phyloP scores from a whole-genome alignment of 805 yeast genomes.

The Teunomyces stri region DNA sequence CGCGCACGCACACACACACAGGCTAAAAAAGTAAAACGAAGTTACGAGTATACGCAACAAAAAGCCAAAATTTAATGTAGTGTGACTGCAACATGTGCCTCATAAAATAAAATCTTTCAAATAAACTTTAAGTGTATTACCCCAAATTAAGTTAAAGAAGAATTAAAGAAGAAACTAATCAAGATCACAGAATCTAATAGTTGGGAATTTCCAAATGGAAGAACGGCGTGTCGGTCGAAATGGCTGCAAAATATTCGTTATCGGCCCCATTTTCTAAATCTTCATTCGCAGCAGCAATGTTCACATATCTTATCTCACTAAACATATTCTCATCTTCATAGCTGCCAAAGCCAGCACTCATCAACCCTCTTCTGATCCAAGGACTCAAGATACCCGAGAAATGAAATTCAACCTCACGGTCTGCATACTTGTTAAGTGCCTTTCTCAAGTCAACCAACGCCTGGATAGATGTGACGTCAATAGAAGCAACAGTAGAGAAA shows the following conservation, averaged over 20 bases:
- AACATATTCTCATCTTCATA: slow-evolving; percentile 40
- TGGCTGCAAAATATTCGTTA: slow-evolving; percentile 48
- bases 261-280: slow-evolving; percentile 32
- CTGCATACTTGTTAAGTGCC: slow-evolving; percentile 70
- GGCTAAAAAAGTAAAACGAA: not conserved
- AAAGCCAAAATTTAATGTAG: too few species aligned
- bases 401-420: slow-evolving; percentile 84
- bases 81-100: too few species aligned
- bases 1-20: not conserved
- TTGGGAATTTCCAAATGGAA: slow-evolving; percentile 79
- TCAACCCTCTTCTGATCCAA: slow-evolving; percentile 79
- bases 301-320: slow-evolving; percentile 39
- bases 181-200: slow-evolving; percentile 19
- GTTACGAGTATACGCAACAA: not conserved
- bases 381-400: slow-evolving; percentile 82
- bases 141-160: not conserved
- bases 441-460: slow-evolving; percentile 72
- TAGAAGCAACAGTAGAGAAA: slow-evolving; percentile 69
- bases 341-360: slow-evolving; percentile 76
- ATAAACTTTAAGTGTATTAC: not conserved
- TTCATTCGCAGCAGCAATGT: slow-evolving; percentile 30
- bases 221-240: slow-evolving; percentile 66
- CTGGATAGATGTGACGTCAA: slow-evolving; percentile 81
- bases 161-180: not conserved
- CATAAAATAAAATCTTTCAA: not conserved